A percentile compares a stretch with the other conserved stretches of the same genome.
Evolutionary conservation across 331 rosid genomes (phyloP).

Genomic region (Cydonia oblonga): DNA sequence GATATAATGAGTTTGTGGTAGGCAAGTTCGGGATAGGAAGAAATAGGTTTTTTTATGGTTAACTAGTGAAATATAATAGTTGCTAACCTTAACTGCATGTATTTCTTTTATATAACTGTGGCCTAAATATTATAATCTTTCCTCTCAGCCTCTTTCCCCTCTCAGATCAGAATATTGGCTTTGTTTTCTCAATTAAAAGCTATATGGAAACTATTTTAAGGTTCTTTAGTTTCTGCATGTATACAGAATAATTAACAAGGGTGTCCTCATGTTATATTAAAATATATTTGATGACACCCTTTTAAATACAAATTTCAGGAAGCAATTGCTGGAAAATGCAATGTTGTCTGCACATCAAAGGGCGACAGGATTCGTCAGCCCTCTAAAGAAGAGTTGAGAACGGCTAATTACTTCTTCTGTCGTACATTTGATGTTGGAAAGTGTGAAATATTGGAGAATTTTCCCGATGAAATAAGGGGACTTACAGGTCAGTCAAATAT

Average conservation of each 20-base stretch:
- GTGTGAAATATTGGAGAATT: slow-evolving; percentile 15
- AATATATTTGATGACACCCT: not conserved
- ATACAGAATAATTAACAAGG: not conserved
- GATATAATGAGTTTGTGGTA: not conserved
- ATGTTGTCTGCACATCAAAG: slow-evolving; percentile 45
- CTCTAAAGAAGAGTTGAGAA: slow-evolving; percentile 28
- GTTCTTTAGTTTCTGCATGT: not conserved
- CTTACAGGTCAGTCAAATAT: slow-evolving; percentile 32
- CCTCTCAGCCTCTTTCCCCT: not conserved
- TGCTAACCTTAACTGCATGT: not conserved
- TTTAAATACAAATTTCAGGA: slow-evolving; percentile 31
- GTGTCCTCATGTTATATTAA: not conserved
- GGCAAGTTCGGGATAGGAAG: not conserved
- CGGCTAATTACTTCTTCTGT: slow-evolving; percentile 36
- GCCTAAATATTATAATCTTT: not conserved
- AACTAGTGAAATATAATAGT: not conserved
- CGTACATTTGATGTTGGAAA: slow-evolving; percentile 34
- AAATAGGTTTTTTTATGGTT: not conserved
- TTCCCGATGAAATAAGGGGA: slow-evolving; percentile 32
- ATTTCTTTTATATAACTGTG: not conserved
- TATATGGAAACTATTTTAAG: not conserved
- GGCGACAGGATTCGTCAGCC: slow-evolving; percentile 48
- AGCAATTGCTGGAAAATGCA: slow-evolving; percentile 44
- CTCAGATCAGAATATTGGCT: not conserved
- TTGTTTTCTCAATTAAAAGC: not conserved